Conservation (phyloP, 345 rosid genomes). For the Citropsis articulata region DNA sequence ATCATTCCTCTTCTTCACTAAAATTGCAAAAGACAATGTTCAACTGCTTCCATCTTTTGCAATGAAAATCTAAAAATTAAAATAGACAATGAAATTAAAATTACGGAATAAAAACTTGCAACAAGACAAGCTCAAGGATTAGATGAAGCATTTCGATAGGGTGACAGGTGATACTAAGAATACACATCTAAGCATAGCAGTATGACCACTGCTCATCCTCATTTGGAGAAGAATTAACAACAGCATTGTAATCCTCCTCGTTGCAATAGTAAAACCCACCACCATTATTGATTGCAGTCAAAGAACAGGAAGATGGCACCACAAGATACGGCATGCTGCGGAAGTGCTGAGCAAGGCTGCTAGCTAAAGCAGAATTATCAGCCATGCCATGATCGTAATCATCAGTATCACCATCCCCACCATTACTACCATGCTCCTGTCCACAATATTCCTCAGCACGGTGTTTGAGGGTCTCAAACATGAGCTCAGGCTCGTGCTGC, state of each 20-base stretch:
- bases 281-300: conserved; percentile 55
- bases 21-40: conserved; percentile 27
- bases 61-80: neutral
- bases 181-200: conserved; percentile 50
- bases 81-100: conserved; percentile 8
- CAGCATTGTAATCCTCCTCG: conserved; percentile 38
- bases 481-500: conserved; percentile 98
- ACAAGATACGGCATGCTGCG: conserved; percentile 87
- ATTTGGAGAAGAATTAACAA: conserved; percentile 28
- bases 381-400: conserved; percentile 29
- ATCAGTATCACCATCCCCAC: conserved; percentile 21
- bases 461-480: conserved; percentile 91
- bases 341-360: conserved; percentile 64
- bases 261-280: conserved; percentile 61
- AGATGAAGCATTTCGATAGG: conserved; percentile 3
- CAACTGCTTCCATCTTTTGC: conserved; percentile 18
- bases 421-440: conserved; percentile 21
- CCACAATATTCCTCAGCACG: conserved; percentile 63
- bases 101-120: neutral
- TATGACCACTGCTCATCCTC: conserved; percentile 79
- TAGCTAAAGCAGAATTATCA: conserved; percentile 39
- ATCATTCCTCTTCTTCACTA: conserved; percentile 23
- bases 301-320: conserved; percentile 51
- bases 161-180: neutral
- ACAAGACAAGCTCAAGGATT: conserved; percentile 28